Percentiles rank a stretch among this genome's conserved stretches.
Conservation (phyloP, 2,329 filamentous ascomycete species). For the Sporothrix variecibatus region DNA sequence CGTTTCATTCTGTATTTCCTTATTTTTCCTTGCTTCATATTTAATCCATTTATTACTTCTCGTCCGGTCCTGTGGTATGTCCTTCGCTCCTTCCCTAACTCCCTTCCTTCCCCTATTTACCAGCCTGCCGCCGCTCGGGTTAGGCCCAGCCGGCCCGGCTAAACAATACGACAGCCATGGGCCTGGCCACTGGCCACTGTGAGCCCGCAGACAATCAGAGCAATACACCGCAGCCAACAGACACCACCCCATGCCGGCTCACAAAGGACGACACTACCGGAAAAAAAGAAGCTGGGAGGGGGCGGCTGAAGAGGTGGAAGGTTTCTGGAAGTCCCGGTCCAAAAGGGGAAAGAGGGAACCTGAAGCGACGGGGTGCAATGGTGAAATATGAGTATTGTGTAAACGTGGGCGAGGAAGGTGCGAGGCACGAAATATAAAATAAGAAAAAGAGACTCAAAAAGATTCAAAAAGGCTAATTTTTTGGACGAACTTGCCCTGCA, state of each 20-base stretch:
- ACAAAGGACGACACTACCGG: conserved; percentile 19
- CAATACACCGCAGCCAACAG: not conserved
- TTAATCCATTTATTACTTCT: not conserved
- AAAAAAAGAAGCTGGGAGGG: conserved; percentile 5
- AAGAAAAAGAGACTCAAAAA: not conserved
- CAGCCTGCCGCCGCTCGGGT: not conserved
- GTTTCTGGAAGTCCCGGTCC: conserved; percentile 20
- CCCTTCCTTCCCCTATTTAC: not conserved
- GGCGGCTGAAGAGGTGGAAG: conserved; percentile 12
- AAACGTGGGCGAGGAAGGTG: not conserved
- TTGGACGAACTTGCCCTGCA: not conserved
- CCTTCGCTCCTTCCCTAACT: not conserved
- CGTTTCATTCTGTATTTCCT: not conserved
- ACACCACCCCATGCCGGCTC: not conserved
- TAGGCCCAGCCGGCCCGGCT: conserved; percentile 18
- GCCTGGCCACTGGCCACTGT: not conserved
- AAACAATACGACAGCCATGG: not conserved
- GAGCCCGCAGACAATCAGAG: not conserved
- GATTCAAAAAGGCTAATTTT: not conserved
- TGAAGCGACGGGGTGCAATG: not conserved
- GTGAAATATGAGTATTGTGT: not conserved
- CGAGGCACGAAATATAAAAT: not conserved
- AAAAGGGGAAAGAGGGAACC: conserved; percentile 9
- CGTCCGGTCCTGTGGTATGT: not conserved
- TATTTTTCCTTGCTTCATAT: not conserved